phyloP scores from a whole-genome alignment of 176 grass and related monocot species.

The Zea luxurians region DNA sequence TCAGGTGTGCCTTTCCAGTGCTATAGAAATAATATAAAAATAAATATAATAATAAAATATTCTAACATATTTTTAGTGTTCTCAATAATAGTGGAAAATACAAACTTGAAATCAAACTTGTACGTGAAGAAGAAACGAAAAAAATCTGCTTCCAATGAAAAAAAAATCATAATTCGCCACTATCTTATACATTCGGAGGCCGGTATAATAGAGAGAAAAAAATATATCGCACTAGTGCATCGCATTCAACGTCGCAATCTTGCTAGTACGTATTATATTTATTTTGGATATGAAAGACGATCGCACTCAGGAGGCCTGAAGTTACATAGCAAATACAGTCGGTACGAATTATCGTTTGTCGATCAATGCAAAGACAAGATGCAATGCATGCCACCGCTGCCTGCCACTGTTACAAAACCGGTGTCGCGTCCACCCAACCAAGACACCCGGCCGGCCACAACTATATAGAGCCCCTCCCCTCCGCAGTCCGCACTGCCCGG shows the following conservation, averaged over 20 bases:
- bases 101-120: too few relatives aligned
- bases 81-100: too few relatives aligned
- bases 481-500: background rate
- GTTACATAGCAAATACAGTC: background rate
- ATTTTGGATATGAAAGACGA: background rate
- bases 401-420: slow-evolving; percentile 5
- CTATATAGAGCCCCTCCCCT: slow-evolving; percentile 1
- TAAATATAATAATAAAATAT: too few relatives aligned
- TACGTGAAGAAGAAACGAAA: too few relatives aligned
- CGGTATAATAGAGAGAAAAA: background rate
- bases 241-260: background rate
- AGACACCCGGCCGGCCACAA: background rate
- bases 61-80: too few relatives aligned
- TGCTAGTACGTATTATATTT: background rate
- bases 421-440: background rate
- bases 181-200: too few relatives aligned
- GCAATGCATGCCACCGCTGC: background rate
- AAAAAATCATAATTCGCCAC: too few relatives aligned
- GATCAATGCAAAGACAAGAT: too few relatives aligned
- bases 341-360: too few relatives aligned
- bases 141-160: too few relatives aligned
- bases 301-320: background rate
- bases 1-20: too few relatives aligned
- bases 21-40: too few relatives aligned
- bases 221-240: background rate